Evolutionary conservation across 495 filamentous ascomycete genomes (phyloP).

Genomic region (Evernia prunastri): DNA sequence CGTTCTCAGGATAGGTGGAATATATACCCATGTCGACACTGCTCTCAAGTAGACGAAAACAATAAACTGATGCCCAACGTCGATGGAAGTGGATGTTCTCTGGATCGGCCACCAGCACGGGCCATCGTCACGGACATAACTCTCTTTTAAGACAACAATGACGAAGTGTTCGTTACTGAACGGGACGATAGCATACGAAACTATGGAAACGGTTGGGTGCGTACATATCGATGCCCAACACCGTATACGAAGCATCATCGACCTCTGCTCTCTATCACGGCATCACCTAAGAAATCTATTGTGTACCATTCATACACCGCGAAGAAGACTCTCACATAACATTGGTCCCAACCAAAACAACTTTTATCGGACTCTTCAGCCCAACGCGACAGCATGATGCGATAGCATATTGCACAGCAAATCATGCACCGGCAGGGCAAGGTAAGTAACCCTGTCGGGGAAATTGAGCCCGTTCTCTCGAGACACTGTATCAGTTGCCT

Average conservation of each 20-base stretch:
- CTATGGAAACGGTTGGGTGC: conserved; percentile 11
- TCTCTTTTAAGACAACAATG: neutral
- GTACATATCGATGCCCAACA: conserved; percentile 4
- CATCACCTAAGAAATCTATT: neutral
- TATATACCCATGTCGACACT: neutral
- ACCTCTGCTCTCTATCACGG: neutral
- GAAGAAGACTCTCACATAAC: neutral
- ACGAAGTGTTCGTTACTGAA: neutral
- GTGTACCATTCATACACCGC: neutral
- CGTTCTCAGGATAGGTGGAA: neutral
- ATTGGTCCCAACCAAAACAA: neutral
- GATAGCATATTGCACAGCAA: neutral
- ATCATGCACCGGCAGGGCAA: neutral
- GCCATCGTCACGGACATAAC: neutral
- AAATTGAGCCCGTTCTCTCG: neutral
- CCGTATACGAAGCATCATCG: neutral
- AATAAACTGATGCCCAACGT: neutral
- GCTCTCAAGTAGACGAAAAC: neutral
- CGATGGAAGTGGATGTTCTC: neutral
- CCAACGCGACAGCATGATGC: neutral
- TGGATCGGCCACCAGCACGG: neutral
- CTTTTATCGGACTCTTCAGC: neutral
- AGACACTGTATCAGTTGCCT: neutral
- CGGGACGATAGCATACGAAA: neutral
- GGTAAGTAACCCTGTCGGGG: neutral